Evolutionary conservation across 148 eudicot genomes (phyloP).

Genomic region (Vaccinium vitisidaea): DNA sequence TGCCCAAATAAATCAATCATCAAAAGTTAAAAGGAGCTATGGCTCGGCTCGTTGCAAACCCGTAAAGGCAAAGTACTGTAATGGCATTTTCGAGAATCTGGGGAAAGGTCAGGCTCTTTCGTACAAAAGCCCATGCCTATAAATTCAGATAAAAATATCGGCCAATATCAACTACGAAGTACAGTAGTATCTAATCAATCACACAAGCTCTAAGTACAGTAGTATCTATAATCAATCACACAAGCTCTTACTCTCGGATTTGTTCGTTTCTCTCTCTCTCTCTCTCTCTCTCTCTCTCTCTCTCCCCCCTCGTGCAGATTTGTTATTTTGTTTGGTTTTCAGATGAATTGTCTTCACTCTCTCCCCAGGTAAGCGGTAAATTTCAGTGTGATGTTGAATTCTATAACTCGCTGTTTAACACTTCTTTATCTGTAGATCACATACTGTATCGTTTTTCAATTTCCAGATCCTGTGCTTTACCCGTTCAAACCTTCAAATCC

Average conservation of each 20-base stretch:
- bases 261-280: neutral
- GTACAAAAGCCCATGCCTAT: neutral
- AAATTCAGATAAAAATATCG: neutral
- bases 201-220: neutral
- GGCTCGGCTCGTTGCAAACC: too few species aligned
- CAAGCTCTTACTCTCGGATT: neutral
- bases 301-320: slow-evolving; percentile 11
- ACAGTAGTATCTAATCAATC: neutral
- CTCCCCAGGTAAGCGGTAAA: slow-evolving; percentile 40
- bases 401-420: neutral
- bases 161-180: too few species aligned
- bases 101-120: neutral
- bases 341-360: slow-evolving; percentile 66
- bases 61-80: too few species aligned
- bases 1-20: too few species aligned
- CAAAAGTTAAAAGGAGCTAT: too few species aligned
- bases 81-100: slow-evolving; percentile 20
- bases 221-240: neutral
- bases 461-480: slow-evolving; percentile 41
- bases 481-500: slow-evolving; percentile 32
- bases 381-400: neutral
- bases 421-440: neutral
- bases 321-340: neutral
- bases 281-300: neutral
- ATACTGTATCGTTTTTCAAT: neutral